A percentile compares a stretch with the other conserved stretches of the same genome.
Evolutionary conservation across 441 rosid genomes (phyloP).

Genomic region (Jatropha podagrica): DNA sequence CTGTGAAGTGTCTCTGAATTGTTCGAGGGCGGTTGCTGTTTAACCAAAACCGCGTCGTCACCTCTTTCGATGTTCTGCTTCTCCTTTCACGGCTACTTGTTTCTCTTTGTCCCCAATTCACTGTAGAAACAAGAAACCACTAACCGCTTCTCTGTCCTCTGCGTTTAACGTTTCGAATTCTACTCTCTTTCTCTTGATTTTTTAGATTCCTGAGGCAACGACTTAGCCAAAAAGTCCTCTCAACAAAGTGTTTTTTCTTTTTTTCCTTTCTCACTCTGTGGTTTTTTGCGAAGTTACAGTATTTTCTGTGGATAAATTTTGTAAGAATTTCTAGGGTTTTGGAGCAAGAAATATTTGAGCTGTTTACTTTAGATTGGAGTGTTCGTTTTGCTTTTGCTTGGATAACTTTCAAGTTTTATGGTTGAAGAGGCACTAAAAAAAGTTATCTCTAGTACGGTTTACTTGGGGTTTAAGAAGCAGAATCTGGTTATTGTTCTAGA

Average conservation of each 20-base stretch:
- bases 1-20: background rate
- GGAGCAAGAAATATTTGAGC: background rate
- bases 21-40: conserved; percentile 10
- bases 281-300: background rate
- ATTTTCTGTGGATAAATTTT: background rate
- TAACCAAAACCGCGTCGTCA: conserved; percentile 1
- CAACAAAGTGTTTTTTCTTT: background rate
- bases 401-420: background rate
- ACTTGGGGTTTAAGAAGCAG: background rate
- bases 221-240: background rate
- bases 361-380: background rate
- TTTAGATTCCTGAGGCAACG: background rate
- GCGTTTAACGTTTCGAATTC: background rate
- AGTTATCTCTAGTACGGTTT: background rate
- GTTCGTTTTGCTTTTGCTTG: background rate
- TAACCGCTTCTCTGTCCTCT: background rate
- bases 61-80: background rate
- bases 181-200: background rate
- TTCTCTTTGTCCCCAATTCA: background rate
- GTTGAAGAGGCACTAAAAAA: background rate
- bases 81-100: background rate
- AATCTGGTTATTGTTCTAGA: background rate
- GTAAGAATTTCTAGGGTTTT: conserved; percentile 5
- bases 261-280: too few relatives aligned
- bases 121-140: background rate